These are phyloP conservation scores for Phylloporus arenicola DNA, from an alignment of 768 basidiomycete species.

Conservation along the genomic window DNA sequence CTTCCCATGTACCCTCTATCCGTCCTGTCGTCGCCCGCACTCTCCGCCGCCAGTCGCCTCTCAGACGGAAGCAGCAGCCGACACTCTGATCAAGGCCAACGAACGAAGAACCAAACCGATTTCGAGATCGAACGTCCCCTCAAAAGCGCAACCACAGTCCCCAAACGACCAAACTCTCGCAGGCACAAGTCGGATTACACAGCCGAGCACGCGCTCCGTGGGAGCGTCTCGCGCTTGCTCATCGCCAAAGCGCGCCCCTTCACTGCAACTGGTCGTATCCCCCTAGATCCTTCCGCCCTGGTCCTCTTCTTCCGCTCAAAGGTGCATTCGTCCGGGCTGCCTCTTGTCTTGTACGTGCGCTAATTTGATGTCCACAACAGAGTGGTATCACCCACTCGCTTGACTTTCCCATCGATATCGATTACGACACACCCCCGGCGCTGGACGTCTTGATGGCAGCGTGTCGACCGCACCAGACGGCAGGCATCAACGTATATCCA, in stretches of 20 bases:
- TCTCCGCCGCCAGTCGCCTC: slow-evolving; percentile 34
- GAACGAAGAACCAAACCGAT: slow-evolving; percentile 42
- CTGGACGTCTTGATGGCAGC: slow-evolving; percentile 74
- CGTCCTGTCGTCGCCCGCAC: slow-evolving; percentile 29
- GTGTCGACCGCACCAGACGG: slow-evolving; percentile 59
- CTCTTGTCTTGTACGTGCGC: not conserved
- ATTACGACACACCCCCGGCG: slow-evolving; percentile 68
- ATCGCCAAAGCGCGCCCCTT: slow-evolving; percentile 57
- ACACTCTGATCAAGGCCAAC: slow-evolving; percentile 30
- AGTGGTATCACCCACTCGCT: slow-evolving; percentile 75
- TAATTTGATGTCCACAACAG: slow-evolving; percentile 30
- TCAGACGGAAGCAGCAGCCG: slow-evolving; percentile 35
- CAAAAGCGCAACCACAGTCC: slow-evolving; percentile 28
- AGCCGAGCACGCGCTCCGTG: slow-evolving; percentile 49
- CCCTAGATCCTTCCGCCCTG: slow-evolving; percentile 60
- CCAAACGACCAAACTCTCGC: slow-evolving; percentile 31
- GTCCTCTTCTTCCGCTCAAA: slow-evolving; percentile 77
- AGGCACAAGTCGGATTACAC: slow-evolving; percentile 41
- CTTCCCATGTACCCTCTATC: slow-evolving; percentile 27
- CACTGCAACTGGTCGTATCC: slow-evolving; percentile 62
- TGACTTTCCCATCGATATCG: slow-evolving; percentile 76
- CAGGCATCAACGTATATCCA: slow-evolving; percentile 46
- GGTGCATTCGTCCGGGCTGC: slow-evolving; percentile 34
- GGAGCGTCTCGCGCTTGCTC: slow-evolving; percentile 52
- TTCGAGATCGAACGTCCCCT: slow-evolving; percentile 63